A percentile compares a stretch with the other conserved stretches of the same genome.
phyloP scores from a whole-genome alignment of 495 filamentous ascomycete genomes.

The Pyrenula massariospora region DNA sequence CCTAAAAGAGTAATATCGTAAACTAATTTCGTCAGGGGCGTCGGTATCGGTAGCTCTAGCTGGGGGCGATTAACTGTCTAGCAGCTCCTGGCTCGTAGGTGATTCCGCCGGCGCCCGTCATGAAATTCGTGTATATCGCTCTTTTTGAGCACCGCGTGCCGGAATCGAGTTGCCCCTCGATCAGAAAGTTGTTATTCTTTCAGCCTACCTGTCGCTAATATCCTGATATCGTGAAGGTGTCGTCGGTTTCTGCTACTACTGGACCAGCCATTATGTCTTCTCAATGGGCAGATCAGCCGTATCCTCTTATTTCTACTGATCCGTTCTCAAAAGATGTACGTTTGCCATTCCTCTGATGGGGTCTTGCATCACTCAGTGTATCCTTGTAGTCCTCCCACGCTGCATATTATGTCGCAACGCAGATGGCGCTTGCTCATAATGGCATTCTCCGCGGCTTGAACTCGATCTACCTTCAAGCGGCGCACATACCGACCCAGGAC shows the following conservation, averaged over 20 bases:
- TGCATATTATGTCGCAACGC: slow-evolving; percentile 27
- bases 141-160: too few species aligned
- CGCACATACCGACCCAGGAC: slow-evolving; percentile 17
- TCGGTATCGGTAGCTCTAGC: too few species aligned
- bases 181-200: background rate
- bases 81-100: too few species aligned
- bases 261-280: background rate
- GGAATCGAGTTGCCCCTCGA: background rate
- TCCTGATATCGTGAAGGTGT: background rate
- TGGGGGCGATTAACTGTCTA: too few species aligned
- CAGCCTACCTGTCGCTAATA: background rate
- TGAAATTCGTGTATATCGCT: too few species aligned
- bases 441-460: slow-evolving; percentile 47
- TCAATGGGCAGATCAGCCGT: background rate
- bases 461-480: slow-evolving; percentile 42
- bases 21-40: too few species aligned
- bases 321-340: slow-evolving; percentile 4
- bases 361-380: slow-evolving; percentile 1
- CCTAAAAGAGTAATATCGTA: too few species aligned
- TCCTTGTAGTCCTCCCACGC: slow-evolving; percentile 2
- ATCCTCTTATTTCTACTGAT: background rate
- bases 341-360: slow-evolving; percentile 1
- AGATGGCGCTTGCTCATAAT: slow-evolving; percentile 51
- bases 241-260: background rate
- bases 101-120: too few species aligned